phyloP scores from a whole-genome alignment of 75 land plant genomes.

The Selaginella tamariscina region DNA sequence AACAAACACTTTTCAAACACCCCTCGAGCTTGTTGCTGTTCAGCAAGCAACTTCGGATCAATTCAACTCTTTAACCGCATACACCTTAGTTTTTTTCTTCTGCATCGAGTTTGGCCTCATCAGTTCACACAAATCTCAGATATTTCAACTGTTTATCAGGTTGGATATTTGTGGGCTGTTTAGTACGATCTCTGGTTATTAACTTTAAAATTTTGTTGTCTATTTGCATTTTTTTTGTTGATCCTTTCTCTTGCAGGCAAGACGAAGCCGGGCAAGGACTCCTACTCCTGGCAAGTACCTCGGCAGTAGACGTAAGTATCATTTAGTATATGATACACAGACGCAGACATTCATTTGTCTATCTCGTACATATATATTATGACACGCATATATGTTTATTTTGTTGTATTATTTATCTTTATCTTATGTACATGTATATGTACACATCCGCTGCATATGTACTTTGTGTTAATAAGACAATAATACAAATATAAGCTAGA shows the following conservation, averaged over 20 bases:
- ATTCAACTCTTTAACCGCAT: no score
- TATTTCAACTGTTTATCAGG: neutral
- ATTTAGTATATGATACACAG: neutral
- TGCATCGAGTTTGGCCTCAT: no score
- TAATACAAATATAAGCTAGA: no score
- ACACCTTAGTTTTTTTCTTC: no score
- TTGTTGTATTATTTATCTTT: no score
- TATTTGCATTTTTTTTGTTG: neutral
- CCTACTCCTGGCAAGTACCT: conserved; percentile 12
- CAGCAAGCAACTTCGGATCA: no score
- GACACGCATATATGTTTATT: neutral
- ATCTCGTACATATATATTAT: neutral
- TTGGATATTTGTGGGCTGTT: neutral
- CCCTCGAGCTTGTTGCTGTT: no score
- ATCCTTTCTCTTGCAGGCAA: conserved; percentile 7
- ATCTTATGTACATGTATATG: no score
- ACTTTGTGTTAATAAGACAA: no score
- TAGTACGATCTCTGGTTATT: neutral
- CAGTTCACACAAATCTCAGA: no score
- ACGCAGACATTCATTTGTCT: neutral
- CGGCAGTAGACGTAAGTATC: conserved; percentile 39
- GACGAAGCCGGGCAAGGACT: conserved; percentile 3
- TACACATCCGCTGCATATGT: no score
- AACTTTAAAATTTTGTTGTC: neutral
- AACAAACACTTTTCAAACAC: no score